A percentile compares a stretch with the other conserved stretches of the same genome.
Evolutionary conservation across 208 protist species (phyloP).

Genomic region (Trypanosoma scelopori): DNA sequence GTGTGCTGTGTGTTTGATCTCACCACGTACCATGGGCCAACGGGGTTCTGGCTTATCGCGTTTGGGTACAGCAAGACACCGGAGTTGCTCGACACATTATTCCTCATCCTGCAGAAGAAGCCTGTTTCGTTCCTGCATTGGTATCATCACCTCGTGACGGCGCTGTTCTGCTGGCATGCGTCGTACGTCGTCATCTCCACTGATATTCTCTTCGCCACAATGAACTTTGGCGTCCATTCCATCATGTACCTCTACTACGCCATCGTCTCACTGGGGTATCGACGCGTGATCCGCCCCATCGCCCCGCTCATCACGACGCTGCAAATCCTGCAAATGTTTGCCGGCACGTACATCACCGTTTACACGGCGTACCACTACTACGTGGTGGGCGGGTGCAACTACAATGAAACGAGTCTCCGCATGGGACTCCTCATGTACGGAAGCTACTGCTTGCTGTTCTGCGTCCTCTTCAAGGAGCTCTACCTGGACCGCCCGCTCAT

Average conservation of each 20-base stretch:
- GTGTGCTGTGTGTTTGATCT: slow-evolving; percentile 30
- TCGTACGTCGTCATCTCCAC: slow-evolving; percentile 41
- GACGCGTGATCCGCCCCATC: slow-evolving; percentile 61
- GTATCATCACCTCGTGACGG: slow-evolving; percentile 93
- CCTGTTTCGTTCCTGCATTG: slow-evolving; percentile 83
- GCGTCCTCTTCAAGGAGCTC: slow-evolving; percentile 60
- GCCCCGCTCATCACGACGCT: slow-evolving; percentile 80
- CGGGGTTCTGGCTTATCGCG: slow-evolving; percentile 47
- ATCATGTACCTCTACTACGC: slow-evolving; percentile 96
- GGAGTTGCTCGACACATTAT: slow-evolving; percentile 72
- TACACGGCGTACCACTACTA: slow-evolving; percentile 52
- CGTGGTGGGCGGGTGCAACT: slow-evolving; percentile 35
- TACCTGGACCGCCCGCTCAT: slow-evolving; percentile 21
- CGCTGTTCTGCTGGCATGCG: slow-evolving; percentile 92
- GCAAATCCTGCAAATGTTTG: slow-evolving; percentile 92
- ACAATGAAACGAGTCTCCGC: slow-evolving; percentile 30
- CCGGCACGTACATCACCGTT: slow-evolving; percentile 70
- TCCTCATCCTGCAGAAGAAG: slow-evolving; percentile 84
- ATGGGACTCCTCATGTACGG: slow-evolving; percentile 83
- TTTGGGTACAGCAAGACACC: slow-evolving; percentile 83
- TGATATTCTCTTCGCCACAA: slow-evolving; percentile 79
- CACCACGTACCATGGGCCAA: slow-evolving; percentile 52
- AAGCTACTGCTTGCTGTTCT: slow-evolving; percentile 88
- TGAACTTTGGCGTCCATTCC: slow-evolving; percentile 93
- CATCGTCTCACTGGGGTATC: slow-evolving; percentile 46